phyloP scores from a whole-genome alignment of 2,329 filamentous ascomycete species.

The Exophiala mesophila region DNA sequence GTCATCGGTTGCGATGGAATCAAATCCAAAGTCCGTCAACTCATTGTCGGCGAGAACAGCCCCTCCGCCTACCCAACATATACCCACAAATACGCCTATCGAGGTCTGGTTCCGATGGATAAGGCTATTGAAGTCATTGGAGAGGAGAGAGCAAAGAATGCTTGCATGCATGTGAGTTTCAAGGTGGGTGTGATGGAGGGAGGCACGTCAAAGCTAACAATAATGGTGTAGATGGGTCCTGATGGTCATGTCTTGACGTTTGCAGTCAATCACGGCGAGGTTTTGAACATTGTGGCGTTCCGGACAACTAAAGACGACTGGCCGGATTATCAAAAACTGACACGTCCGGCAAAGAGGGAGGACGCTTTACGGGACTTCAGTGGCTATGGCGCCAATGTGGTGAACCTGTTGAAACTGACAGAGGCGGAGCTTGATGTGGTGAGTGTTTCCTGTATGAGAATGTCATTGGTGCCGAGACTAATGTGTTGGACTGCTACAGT shows the following conservation, averaged over 20 bases:
- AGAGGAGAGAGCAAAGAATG: slow-evolving; percentile 44
- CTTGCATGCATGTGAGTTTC: slow-evolving; percentile 33
- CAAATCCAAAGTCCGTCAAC: slow-evolving; percentile 50
- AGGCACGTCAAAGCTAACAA: too few relatives aligned
- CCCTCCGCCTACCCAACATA: slow-evolving; percentile 44
- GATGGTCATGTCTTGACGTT: slow-evolving; percentile 59
- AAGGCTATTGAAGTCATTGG: slow-evolving; percentile 48
- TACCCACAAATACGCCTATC: slow-evolving; percentile 56
- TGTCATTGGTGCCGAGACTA: slow-evolving; percentile 30
- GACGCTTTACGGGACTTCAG: slow-evolving; percentile 24
- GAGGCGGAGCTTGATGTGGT: slow-evolving; percentile 28
- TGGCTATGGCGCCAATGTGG: slow-evolving; percentile 23
- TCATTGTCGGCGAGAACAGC: slow-evolving; percentile 48
- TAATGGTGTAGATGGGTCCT: slow-evolving; percentile 51
- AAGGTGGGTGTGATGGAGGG: too few relatives aligned
- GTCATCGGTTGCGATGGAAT: slow-evolving; percentile 60
- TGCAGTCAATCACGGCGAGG: slow-evolving; percentile 52
- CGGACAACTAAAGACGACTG: slow-evolving; percentile 39
- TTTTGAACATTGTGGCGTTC: slow-evolving; percentile 55
- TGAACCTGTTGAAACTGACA: slow-evolving; percentile 28
- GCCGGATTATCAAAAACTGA: slow-evolving; percentile 35
- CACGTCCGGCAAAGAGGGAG: slow-evolving; percentile 30
- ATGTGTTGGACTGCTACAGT: slow-evolving; percentile 27
- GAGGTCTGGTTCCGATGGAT: slow-evolving; percentile 57
- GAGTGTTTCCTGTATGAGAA: slow-evolving; percentile 18